These are phyloP conservation scores for Tuber indicum DNA, from an alignment of 495 filamentous ascomycete genomes.

Conservation along the genomic window DNA sequence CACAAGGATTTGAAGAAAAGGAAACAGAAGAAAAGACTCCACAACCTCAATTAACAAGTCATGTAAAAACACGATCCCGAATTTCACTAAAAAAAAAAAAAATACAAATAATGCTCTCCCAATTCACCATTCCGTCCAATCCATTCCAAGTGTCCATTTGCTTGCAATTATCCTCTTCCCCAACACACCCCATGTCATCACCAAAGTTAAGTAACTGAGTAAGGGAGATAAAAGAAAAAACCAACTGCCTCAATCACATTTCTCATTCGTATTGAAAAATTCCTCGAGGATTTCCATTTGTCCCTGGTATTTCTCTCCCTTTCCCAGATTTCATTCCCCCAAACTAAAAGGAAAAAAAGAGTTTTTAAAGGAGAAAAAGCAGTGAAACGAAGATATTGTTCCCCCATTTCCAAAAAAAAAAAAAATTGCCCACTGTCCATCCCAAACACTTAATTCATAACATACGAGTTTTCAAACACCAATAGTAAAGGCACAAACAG, in stretches of 20 bases:
- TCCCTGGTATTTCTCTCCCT: background rate
- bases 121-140: background rate
- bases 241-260: constrained; percentile 27
- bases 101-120: background rate
- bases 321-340: background rate
- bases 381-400: constrained; percentile 14
- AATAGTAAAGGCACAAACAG: constrained; percentile 15
- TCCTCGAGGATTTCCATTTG: background rate
- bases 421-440: constrained; percentile 9
- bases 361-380: constrained; percentile 11
- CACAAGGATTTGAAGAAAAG: background rate
- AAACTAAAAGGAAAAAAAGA: constrained; percentile 23
- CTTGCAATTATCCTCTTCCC: background rate
- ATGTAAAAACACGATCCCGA: background rate
- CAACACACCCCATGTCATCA: background rate
- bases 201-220: background rate
- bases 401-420: constrained; percentile 29
- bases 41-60: background rate
- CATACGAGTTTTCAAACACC: constrained; percentile 26
- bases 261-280: constrained; percentile 10
- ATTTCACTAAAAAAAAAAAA: constrained; percentile 11
- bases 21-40: background rate
- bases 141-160: background rate
- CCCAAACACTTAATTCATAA: constrained; percentile 24
- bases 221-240: constrained; percentile 10